Evolutionary conservation across 305 asterid species (phyloP), one percentile per base, ranked within the genome.

Genomic region (Euphrasia arctica): DNA sequence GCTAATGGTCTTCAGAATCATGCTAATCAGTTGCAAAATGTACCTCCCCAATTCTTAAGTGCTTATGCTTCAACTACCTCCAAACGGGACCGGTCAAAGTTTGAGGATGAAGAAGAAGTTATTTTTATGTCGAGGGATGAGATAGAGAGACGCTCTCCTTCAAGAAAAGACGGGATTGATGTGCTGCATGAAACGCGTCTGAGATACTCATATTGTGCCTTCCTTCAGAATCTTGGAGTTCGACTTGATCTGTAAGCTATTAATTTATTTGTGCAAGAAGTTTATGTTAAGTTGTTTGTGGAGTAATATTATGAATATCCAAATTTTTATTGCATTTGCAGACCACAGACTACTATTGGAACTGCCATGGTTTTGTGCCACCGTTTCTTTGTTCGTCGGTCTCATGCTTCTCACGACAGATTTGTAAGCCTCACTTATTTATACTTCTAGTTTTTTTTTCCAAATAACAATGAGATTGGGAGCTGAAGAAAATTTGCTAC

Each of bases 361-460:
- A 90, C 97, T 80, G 96, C 96, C 66, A 88, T 90, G 95, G 86
- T 93, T 79, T 78, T 93, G 57, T 93, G 97, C 78, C 99, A 93
- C 72, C 99, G 96, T 32, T 90, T 93, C 84, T 93, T 93, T 73
- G 77, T 85, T 69, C 84, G 86, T 64, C 93, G 89, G 54, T 93
- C 99, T 47, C 99, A 93, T 77, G 99, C 99, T 65, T 81, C 85
- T 72, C 96, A 93, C 54, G 97, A 93, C 76, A 88, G 99, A 93
- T 90, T 78, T 79, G 99, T 93, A 64, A 81, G 97, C 80, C 42
- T 52, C 50, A 54, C 1, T 60, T 57, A 52, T 36, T 0, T 72
- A 28, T 61, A 69, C 56, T 31, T 12, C 1, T 25, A 32, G 8
- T 45, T 36, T 49, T 14, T 14, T 39, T 39, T 9, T 32, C 5